Evolutionary conservation across 192 early-diverging fungal species (phyloP).

Genomic region (Coemansia sp.): DNA sequence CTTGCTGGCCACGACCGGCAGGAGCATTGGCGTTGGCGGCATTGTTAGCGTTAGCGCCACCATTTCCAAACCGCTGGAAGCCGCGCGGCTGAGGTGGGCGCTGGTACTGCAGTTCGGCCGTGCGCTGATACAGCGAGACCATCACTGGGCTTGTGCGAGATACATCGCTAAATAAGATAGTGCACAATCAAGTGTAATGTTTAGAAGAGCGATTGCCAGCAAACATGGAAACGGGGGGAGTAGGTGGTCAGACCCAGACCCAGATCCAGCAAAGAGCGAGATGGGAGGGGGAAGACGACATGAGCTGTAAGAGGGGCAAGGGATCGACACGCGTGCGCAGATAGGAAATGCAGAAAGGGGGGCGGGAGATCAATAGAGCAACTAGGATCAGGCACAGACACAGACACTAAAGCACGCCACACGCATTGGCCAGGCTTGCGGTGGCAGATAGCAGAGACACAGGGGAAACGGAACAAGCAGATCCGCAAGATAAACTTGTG

Average conservation of each 20-base stretch:
- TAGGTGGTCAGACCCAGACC: not conserved
- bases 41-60: conserved; percentile 9
- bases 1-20: conserved; percentile 34
- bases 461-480: conserved; percentile 6
- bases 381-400: not conserved
- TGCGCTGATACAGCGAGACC: conserved; percentile 60
- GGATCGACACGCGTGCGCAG: conserved; percentile 18
- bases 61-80: conserved; percentile 53
- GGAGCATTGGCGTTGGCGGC: conserved; percentile 18
- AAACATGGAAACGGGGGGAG: conserved; percentile 5
- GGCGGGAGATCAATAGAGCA: conserved; percentile 7
- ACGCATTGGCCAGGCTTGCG: not conserved
- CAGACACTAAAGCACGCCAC: not conserved
- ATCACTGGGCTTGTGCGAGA: conserved; percentile 55
- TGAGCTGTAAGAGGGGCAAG: not conserved
- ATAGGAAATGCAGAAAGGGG: conserved; percentile 7
- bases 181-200: not conserved
- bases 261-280: not conserved
- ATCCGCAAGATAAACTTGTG: not conserved
- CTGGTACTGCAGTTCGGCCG: conserved; percentile 55
- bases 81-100: conserved; percentile 51
- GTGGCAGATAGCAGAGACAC: not conserved
- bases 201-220: not conserved
- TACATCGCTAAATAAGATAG: conserved; percentile 35
- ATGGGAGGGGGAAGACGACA: not conserved